Base-by-base conservation (phyloP, 176 grass and related monocot genomes). In the Oryza glaberrima region DNA sequence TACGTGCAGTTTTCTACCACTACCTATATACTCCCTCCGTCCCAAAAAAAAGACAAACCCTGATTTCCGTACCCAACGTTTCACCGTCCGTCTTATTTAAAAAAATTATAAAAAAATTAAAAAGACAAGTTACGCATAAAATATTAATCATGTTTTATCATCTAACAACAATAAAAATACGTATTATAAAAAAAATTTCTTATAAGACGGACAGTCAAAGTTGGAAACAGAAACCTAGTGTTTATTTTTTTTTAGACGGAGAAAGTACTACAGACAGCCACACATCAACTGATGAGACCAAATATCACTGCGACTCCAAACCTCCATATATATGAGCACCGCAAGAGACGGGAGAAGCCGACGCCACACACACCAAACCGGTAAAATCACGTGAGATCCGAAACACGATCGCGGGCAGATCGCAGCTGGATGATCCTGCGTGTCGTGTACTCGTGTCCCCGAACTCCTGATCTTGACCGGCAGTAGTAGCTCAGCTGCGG, bases 311-410 rank as follows among this genome's bases (percentile, higher is more conserved):
- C n/a, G 26, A 23, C 7, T 49, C 54, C 12, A 40, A 41, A 74
- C 70, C 25, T 47, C 88, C 65, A 32, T 32, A 32, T 32, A 63
- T 30, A 4, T 63, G n/a, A 76, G 2, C 79, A 40, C 3, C 0
- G 70, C 6, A 34, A 38, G 47, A 40, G 79, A 58, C 19, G 34
- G 44, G 65, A 26, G 6, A 54, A 32, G 3, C 54, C 23, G 25
- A 43, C 30, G 56, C 15, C 84, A 45, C 51, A 12, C 65, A 48
- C 15, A 35, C 86, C 9, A 19, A 52, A 43, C 19, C 36, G 75
- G 77, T 8, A 38, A 70, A 52, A 85, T 70, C 88, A 69, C 66
- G 65, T 61, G 65, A 26, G 81, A 84, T 73, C 65, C 80, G 73
- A 45, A 45, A 9, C 25, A 17, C 34, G 32, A 41, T 45, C 38